Evolutionary conservation across 345 rosid species (phyloP).

Genomic region (Melastoma malabathricum): DNA sequence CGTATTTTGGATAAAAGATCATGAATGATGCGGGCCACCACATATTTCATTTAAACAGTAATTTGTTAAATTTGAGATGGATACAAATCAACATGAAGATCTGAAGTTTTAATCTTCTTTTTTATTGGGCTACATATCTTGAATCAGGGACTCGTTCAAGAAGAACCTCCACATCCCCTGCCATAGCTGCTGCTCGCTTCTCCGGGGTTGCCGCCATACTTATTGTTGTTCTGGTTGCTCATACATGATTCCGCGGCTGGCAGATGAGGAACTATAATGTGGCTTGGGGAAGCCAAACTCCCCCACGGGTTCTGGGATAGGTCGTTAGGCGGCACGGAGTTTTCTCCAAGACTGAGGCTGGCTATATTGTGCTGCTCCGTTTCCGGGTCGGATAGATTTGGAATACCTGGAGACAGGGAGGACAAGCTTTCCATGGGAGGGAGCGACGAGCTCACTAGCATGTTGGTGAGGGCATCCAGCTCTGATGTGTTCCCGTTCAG

Average conservation of each 20-base stretch:
- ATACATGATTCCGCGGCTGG: not conserved
- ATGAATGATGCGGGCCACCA: too few species aligned
- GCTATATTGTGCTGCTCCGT: too few species aligned
- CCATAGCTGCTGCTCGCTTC: constrained; percentile 8
- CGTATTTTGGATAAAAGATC: too few species aligned
- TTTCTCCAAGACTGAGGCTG: too few species aligned
- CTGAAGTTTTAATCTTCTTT: too few species aligned
- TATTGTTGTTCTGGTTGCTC: not conserved
- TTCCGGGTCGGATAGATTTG: constrained; percentile 1
- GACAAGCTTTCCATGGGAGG: constrained; percentile 4
- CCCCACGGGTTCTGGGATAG: constrained; percentile 2
- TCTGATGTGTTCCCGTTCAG: not conserved
- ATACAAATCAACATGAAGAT: too few species aligned
- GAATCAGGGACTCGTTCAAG: constrained; percentile 4
- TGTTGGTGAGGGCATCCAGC: constrained; percentile 1
- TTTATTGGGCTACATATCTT: constrained; percentile 2
- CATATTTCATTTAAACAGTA: too few species aligned
- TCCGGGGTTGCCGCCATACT: constrained; percentile 3
- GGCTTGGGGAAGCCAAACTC: not conserved
- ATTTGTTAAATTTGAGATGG: too few species aligned
- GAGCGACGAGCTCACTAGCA: not conserved
- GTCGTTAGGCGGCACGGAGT: too few species aligned
- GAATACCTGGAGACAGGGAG: constrained; percentile 1
- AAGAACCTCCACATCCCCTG: constrained; percentile 1
- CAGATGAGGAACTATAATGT: not conserved